Evolutionary conservation across 441 rosid genomes (phyloP), one percentile per base, ranked within the genome.

Genomic region (Pelargonium australe): DNA sequence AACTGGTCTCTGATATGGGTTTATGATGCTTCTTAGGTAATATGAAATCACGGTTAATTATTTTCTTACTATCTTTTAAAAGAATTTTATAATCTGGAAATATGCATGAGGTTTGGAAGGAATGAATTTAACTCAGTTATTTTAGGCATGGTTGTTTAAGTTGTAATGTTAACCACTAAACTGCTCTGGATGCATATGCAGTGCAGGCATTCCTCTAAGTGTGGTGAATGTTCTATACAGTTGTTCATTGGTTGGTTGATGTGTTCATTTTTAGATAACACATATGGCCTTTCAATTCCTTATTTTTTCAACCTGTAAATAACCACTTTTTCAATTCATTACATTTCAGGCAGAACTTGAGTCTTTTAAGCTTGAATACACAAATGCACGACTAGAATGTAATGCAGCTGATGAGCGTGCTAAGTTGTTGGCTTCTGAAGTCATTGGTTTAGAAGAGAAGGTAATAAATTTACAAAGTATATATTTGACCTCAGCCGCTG

Each of bases 381-480:
- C 83, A 65, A 89, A 86, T 80, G 98, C 86, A 64, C 91, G 76
- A 71, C 85, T 92, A 34, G 98, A 95, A 78, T 89, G 97, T 73
- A 81, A 70, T 75, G 99, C 97, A 66, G 92, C 98, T 71, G 97
- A 95, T 80, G 98, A 90, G 76, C 89, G 96, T 37, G 89, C 97
- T 31, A 91, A 86, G 64, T 82, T 95, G 78, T 80, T 95, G 82
- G 98, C 99, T 73, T 85, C 98, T 63, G 99, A 95, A 84, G 99
- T 92, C 73, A 92, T 95, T 60, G 86, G 92, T 67, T 87, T 95
- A 84, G 99, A 95, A 85, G 99, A 95, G 83, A 95, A 95, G 98
- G 99, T 95, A 84, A 47, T 67, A 44, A 19, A 53, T 65, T 68
- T 72, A 25, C 65, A 55, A 44, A 14, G 44, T 71, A 43, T 45